Percentiles rank a stretch among this genome's conserved stretches.
phyloP scores from a whole-genome alignment of 176 grass and related monocot species.

The Cocos nucifera region DNA sequence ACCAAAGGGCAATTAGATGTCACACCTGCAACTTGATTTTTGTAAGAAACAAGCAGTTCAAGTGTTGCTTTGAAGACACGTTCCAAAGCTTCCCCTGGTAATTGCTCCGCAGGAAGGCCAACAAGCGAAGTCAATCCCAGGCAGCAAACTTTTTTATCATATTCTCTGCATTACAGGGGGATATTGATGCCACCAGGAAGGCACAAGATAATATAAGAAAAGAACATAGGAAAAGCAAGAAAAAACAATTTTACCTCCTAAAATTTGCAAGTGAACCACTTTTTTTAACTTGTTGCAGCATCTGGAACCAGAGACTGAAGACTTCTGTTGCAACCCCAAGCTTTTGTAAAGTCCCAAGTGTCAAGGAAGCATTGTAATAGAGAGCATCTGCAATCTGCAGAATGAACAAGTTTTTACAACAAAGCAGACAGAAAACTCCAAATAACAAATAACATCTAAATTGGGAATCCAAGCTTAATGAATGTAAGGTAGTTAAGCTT shows the following conservation, averaged over 20 bases:
- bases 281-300: constrained; percentile 74
- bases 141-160: constrained; percentile 82
- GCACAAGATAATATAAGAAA: not conserved
- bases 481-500: too few species aligned
- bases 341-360: constrained; percentile 58
- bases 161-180: constrained; percentile 39
- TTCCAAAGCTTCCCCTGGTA: constrained; percentile 70
- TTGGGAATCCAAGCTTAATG: too few species aligned
- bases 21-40: constrained; percentile 89
- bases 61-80: constrained; percentile 83
- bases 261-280: constrained; percentile 64
- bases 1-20: not conserved
- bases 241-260: constrained; percentile 38
- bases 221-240: not conserved
- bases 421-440: not conserved
- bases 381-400: constrained; percentile 74
- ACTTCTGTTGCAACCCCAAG: constrained; percentile 58
- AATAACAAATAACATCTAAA: too few species aligned
- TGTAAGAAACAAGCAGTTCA: constrained; percentile 70
- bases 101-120: constrained; percentile 66
- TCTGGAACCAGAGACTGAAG: constrained; percentile 76
- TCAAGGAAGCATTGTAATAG: constrained; percentile 68
- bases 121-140: constrained; percentile 76
- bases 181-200: too few species aligned
- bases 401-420: not conserved